Evolutionary conservation across 2,329 filamentous ascomycete species (phyloP).

Genomic region (Ambrosiella xylebori): DNA sequence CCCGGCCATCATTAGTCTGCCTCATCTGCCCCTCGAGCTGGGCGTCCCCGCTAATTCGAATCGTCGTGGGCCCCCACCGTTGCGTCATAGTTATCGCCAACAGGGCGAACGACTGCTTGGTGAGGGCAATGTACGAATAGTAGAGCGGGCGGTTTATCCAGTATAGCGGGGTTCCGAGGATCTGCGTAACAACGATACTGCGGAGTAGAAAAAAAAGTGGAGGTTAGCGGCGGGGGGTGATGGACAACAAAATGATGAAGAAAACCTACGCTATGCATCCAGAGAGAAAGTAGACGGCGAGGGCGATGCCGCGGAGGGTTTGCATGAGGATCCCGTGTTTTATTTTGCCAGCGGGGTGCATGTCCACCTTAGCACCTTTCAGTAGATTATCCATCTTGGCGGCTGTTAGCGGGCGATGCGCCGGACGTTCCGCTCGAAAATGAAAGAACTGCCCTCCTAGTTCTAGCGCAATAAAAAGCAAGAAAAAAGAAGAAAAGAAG

Average conservation of each 20-base stretch:
- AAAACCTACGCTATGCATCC: constrained; percentile 31
- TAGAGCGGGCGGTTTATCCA: constrained; percentile 60
- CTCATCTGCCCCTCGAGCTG: constrained; percentile 61
- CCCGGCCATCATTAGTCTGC: constrained; percentile 50
- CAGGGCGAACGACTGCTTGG: constrained; percentile 69
- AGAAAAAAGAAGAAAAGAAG: not conserved
- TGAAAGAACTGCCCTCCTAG: not conserved
- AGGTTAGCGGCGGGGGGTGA: not conserved
- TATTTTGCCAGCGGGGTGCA: constrained; percentile 38
- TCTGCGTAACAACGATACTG: constrained; percentile 53
- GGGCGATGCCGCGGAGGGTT: constrained; percentile 32
- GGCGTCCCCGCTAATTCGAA: constrained; percentile 68
- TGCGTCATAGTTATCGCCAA: constrained; percentile 65
- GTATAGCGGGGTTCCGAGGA: constrained; percentile 61
- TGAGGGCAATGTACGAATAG: constrained; percentile 74
- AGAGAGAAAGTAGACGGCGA: constrained; percentile 33
- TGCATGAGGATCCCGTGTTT: constrained; percentile 34
- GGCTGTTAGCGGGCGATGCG: not conserved
- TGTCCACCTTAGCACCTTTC: constrained; percentile 10
- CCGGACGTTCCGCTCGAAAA: not conserved
- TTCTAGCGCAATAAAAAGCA: too few species aligned
- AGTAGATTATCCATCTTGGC: constrained; percentile 7
- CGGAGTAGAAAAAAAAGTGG: not conserved
- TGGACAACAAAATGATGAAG: not conserved
- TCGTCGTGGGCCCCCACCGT: constrained; percentile 71